These are phyloP conservation scores for Plectosphaerella cucumerina DNA, from an alignment of 2,329 filamentous ascomycete genomes.

Conservation along the genomic window DNA sequence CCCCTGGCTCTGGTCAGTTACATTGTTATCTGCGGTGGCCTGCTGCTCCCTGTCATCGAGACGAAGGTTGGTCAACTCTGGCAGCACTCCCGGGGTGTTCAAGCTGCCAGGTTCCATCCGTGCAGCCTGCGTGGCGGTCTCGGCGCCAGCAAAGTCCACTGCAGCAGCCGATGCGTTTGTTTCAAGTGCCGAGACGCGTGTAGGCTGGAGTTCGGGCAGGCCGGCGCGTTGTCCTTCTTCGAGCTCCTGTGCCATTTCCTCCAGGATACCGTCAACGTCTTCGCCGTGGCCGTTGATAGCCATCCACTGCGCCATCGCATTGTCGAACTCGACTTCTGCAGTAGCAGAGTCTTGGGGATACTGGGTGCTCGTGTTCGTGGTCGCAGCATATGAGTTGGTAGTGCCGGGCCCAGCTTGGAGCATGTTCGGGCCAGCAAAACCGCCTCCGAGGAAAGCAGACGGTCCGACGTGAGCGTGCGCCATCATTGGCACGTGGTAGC, in stretches of 20 bases:
- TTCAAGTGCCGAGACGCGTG: not conserved
- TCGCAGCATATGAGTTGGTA: no score
- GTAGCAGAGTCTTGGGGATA: not conserved
- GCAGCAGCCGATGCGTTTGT: no score
- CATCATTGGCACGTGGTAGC: no score
- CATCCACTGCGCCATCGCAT: constrained; percentile 38
- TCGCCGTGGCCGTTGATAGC: constrained; percentile 28
- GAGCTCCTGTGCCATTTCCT: constrained; percentile 35
- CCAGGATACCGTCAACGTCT: constrained; percentile 38
- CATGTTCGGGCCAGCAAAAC: no score
- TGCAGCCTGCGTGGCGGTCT: no score
- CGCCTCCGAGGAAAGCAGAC: no score
- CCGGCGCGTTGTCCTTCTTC: constrained; percentile 14
- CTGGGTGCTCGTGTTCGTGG: not conserved
- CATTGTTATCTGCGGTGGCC: not conserved
- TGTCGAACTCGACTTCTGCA: constrained; percentile 24
- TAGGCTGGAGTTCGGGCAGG: not conserved
- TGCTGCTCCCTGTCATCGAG: not conserved
- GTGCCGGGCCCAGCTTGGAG: no score
- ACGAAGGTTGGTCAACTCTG: not conserved
- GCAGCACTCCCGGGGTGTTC: not conserved
- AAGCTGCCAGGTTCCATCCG: no score
- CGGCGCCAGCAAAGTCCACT: no score
- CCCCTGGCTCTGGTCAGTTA: not conserved
- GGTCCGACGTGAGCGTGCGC: no score